Percentiles rank a stretch among this genome's conserved stretches.
Conservation (phyloP, 805 yeast species). For the Saccharomycopsis capsularis region DNA sequence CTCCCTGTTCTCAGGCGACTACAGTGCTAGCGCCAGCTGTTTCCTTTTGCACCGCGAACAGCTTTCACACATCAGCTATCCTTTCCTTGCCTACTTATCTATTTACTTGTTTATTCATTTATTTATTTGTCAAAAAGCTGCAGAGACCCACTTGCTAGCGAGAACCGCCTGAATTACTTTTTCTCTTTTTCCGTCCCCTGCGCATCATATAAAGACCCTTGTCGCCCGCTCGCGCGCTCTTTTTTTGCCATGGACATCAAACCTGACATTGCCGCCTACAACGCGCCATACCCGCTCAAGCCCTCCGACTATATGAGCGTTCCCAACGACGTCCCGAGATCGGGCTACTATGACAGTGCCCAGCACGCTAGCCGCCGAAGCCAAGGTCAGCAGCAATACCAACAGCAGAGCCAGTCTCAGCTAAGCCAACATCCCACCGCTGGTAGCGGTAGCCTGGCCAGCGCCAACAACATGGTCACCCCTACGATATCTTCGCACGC, state of each 20-base stretch:
- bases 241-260: constrained; percentile 6
- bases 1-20: no score
- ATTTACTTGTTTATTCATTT: not conserved
- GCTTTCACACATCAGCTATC: not conserved
- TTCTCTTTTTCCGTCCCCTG: not conserved
- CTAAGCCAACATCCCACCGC: no score
- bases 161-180: no score
- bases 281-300: not conserved
- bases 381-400: not conserved
- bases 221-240: no score
- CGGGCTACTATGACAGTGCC: not conserved
- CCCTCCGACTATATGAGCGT: not conserved
- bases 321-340: not conserved
- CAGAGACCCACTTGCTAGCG: no score
- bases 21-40: no score
- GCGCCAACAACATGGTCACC: constrained; percentile 5
- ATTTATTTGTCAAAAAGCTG: not conserved
- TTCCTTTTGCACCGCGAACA: not conserved
- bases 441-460: not conserved
- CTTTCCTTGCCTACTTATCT: not conserved
- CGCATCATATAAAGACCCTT: not conserved
- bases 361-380: no score
- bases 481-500: constrained; percentile 1
- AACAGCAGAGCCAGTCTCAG: not conserved
- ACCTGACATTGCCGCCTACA: not conserved